Evolutionary conservation across 306 rosid species (phyloP).

Genomic region (Betula pendula): DNA sequence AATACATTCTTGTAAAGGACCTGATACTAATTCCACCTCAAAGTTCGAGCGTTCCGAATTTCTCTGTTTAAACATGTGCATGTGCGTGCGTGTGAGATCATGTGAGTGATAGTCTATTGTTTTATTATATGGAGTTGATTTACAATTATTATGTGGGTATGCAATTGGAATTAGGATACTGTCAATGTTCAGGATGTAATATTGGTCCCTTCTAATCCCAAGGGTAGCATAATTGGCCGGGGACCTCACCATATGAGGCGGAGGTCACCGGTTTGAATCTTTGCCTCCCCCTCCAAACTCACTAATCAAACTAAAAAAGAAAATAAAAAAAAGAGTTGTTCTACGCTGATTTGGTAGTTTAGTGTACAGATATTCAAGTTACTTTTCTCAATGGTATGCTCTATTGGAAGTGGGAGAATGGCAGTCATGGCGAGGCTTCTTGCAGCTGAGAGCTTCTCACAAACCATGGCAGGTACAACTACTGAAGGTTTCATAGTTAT

Average conservation of each 20-base stretch:
- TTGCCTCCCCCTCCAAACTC: neutral
- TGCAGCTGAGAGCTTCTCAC: slow-evolving; percentile 57
- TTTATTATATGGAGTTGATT: neutral
- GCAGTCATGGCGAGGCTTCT: slow-evolving; percentile 80
- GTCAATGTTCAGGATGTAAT: neutral
- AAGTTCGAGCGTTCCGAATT: neutral
- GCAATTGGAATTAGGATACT: neutral
- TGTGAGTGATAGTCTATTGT: neutral
- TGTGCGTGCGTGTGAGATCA: neutral
- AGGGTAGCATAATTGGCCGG: neutral
- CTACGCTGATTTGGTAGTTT: slow-evolving; percentile 4
- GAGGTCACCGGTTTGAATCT: neutral
- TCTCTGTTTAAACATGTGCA: neutral
- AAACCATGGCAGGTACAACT: slow-evolving; percentile 51
- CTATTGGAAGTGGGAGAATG: slow-evolving; percentile 81
- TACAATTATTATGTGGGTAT: neutral
- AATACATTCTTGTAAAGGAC: neutral
- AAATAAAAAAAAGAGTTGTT: neutral
- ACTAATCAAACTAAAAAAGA: neutral
- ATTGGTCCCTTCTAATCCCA: slow-evolving; percentile 9
- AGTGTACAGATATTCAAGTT: slow-evolving; percentile 3
- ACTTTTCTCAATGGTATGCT: slow-evolving; percentile 51
- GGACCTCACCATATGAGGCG: neutral
- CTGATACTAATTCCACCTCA: neutral
- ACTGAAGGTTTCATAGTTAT: slow-evolving; percentile 12